Evolutionary conservation across 768 basidiomycete genomes (phyloP), one percentile per base, ranked within the genome.

Genomic region (Stropharia rugosoannulata): DNA sequence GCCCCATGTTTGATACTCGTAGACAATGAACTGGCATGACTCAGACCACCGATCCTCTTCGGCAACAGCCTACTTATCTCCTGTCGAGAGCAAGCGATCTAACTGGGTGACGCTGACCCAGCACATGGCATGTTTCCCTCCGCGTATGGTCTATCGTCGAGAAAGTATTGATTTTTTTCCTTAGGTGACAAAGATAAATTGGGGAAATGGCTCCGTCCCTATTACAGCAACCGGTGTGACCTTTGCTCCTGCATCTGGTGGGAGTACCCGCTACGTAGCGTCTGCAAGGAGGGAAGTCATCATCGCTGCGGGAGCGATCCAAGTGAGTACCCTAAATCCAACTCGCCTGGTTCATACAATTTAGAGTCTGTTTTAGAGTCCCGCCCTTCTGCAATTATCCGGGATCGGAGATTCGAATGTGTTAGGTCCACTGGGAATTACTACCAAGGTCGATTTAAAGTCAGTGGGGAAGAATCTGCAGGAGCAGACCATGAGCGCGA

Each of bases 381-480:
- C 80, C 4, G 71, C 71, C 1, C 68, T 82, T 9, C 72, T 82
- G 12, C 80, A 83, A 63, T 74, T 81, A 1, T 84, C 82, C 11
- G 84, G 83, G 0, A 79, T 85, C 54, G 84, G 83, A 2, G 80
- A 83, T 62, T 67, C 78, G 0, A 64, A 65, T 9, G 41, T 80
- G 18, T 76, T 85, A 0, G 62, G 61, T 0, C 68, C 75, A 1
- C 70, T 84, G 18, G 80, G 77, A 0, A 81, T 86, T 62, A 64
- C 60, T 11, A 74, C 77, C 3, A 66, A 70, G n/a, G 68, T 83
- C 39, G 66, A 81, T 53, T 68, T 83, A 27, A 74, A 74, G 57
- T 76, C 74, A 4, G 81, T 84, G 4, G 82, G 82, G 5, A 75
- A 73, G 66, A 84, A 85, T 63, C 73, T 85, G 22, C 82, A 84